Conservation (phyloP, 495 filamentous ascomycete species). For the Friedmanniomyces endolithicus region DNA sequence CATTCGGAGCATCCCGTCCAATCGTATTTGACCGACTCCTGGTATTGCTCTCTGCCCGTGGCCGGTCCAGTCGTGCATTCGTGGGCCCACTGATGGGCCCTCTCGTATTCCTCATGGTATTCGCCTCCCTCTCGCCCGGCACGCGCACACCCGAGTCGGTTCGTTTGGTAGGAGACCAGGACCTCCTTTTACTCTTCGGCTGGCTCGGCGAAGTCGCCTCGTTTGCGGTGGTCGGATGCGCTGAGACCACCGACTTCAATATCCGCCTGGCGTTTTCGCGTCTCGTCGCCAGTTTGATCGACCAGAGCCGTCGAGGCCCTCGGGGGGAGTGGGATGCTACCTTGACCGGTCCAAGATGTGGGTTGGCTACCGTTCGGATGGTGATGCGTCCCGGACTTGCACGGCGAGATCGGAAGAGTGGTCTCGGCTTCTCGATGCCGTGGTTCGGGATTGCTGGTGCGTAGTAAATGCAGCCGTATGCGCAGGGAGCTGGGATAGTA, state of each 20-base stretch:
- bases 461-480: slow-evolving; percentile 10
- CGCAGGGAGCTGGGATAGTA: slow-evolving; percentile 1
- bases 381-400: slow-evolving; percentile 5
- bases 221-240: slow-evolving; percentile 5
- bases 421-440: background rate
- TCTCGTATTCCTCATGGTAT: slow-evolving; percentile 15
- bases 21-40: background rate
- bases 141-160: background rate
- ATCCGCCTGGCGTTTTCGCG: slow-evolving; percentile 35
- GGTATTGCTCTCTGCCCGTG: slow-evolving; percentile 8
- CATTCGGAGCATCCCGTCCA: background rate
- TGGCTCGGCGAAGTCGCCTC: slow-evolving; percentile 6
- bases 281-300: slow-evolving; percentile 32
- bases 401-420: slow-evolving; percentile 17
- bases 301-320: slow-evolving; percentile 6
- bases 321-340: background rate
- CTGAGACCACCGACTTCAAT: slow-evolving; percentile 30
- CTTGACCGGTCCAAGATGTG: background rate
- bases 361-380: background rate
- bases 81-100: slow-evolving; percentile 13
- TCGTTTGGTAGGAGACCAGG: slow-evolving; percentile 15
- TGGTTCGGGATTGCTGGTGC: background rate
- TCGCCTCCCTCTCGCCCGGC: background rate
- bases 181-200: slow-evolving; percentile 14
- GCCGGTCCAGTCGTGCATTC: slow-evolving; percentile 3